Percentiles rank a stretch among this genome's conserved stretches.
Conservation (phyloP, 2,329 filamentous ascomycete genomes). For the Epichloe sp. region DNA sequence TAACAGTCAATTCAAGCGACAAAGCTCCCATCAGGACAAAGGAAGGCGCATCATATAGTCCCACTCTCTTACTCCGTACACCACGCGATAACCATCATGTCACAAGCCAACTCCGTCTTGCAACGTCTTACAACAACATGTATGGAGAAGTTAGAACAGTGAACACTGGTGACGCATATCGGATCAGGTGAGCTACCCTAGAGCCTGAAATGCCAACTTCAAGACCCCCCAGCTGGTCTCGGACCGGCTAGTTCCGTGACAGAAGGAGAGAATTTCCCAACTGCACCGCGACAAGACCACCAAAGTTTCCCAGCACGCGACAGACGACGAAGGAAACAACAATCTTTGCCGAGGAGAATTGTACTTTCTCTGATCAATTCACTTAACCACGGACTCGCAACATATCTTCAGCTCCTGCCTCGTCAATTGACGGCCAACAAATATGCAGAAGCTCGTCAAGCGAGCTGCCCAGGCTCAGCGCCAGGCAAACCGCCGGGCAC, state of each 20-base stretch:
- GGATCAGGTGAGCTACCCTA: too few relatives aligned
- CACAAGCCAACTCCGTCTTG: too few relatives aligned
- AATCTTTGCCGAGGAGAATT: neutral
- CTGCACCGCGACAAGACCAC: neutral
- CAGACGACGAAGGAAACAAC: neutral
- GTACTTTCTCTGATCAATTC: neutral
- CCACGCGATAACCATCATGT: too few relatives aligned
- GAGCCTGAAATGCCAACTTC: neutral
- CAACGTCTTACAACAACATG: too few relatives aligned
- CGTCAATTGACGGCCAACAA: neutral
- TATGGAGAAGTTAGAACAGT: too few relatives aligned
- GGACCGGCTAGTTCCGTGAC: constrained; percentile 4
- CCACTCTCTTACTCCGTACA: too few relatives aligned
- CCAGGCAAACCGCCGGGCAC: constrained; percentile 39
- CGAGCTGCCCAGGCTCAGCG: constrained; percentile 54
- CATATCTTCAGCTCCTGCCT: neutral
- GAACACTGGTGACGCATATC: too few relatives aligned
- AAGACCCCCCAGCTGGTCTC: neutral
- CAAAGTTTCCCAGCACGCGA: neutral
- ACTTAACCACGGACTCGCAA: neutral
- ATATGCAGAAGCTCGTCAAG: constrained; percentile 60
- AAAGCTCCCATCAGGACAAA: too few relatives aligned
- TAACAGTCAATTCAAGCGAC: too few relatives aligned
- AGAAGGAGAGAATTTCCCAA: neutral
- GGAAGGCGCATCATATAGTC: too few relatives aligned